Evolutionary conservation across 2,329 filamentous ascomycete species (phyloP), one percentile per base, ranked within the genome.

Genomic region (Penicillium sclerotiorum): DNA sequence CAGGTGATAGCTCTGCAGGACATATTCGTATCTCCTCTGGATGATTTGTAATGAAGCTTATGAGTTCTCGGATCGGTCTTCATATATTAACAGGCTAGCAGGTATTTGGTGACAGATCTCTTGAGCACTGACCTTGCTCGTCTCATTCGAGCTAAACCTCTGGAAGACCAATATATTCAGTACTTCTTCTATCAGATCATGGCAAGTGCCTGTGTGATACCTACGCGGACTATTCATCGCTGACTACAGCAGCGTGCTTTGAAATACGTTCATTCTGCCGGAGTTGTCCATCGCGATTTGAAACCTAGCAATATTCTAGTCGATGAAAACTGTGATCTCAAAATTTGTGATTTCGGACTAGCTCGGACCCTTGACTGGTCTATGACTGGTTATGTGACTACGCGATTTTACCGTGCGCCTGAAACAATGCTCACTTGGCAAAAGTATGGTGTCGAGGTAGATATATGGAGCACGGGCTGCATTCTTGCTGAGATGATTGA

Each of bases 371-470:
- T 97, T 72, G 94, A 99, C 69, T 90, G 91, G 23, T 93, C 97
- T 75, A 99, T 99, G 94, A 99, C 94, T 25, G 94, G 94, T 64
- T 99, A 99, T 68, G 94, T 99, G 50, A 96, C 94, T 32, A 99
- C 94, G 50, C 83, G 94, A 80, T 99, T 97, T 81, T 99, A 99
- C 81, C 86, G 94, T 66, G 94, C 94, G 4, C 94, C 94, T 8
- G 94, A 99, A 75, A 97, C 99, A 70, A 99, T 99, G 94, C 90
- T 99, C 69, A 97, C 94, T 57, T 97, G 94, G 94, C 93, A 97
- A 79, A 97, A 97, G 77, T 99, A 99, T 76, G 93, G 97, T 62
- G 86, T 97, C 39, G 94, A 97, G 76, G 94, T 99, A 50, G 94
- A 99, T 71, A 96, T 99, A 67, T 99, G 94, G 94, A 97, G 93